These are phyloP conservation scores for Malassezia arunalokei DNA, from an alignment of 1,284 basidiomycete genomes.

Conservation along the genomic window DNA sequence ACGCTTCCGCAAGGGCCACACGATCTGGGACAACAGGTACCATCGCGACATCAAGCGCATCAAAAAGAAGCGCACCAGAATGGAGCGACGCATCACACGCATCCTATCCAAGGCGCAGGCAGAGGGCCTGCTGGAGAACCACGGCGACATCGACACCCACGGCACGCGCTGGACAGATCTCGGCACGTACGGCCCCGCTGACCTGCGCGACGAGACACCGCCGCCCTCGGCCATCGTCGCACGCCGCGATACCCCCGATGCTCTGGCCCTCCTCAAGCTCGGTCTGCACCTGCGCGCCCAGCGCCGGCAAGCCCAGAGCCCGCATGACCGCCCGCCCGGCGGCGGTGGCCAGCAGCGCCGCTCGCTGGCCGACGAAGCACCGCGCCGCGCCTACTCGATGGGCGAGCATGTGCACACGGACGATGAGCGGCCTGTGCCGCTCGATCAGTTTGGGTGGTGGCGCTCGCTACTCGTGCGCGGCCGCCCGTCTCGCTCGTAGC, in stretches of 20 bases:
- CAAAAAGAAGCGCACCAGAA: slow-evolving; percentile 13
- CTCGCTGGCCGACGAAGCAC: slow-evolving; percentile 6
- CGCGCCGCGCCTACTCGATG: slow-evolving; percentile 1
- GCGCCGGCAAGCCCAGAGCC: slow-evolving; percentile 2
- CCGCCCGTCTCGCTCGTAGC: not conserved
- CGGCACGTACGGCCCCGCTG: slow-evolving; percentile 19
- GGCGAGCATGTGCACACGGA: not conserved
- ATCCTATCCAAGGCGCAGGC: slow-evolving; percentile 18
- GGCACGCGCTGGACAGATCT: slow-evolving; percentile 16
- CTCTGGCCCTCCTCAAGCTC: slow-evolving; percentile 9
- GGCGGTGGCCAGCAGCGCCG: not conserved
- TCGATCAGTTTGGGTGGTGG: slow-evolving; percentile 10
- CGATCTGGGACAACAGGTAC: slow-evolving; percentile 27
- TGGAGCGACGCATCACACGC: slow-evolving; percentile 8
- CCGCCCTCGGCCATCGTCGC: slow-evolving; percentile 25
- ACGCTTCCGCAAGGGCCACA: slow-evolving; percentile 27
- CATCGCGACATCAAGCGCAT: slow-evolving; percentile 12
- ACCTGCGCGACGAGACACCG: slow-evolving; percentile 20
- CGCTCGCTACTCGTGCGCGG: slow-evolving; percentile 8
- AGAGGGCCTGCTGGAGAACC: slow-evolving; percentile 17
- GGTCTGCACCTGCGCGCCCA: slow-evolving; percentile 14
- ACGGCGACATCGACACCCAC: not conserved
- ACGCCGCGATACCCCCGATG: slow-evolving; percentile 20
- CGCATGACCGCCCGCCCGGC: not conserved
- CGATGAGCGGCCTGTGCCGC: not conserved